phyloP scores from a whole-genome alignment of 768 basidiomycete species.

The Pholiota microspora region DNA sequence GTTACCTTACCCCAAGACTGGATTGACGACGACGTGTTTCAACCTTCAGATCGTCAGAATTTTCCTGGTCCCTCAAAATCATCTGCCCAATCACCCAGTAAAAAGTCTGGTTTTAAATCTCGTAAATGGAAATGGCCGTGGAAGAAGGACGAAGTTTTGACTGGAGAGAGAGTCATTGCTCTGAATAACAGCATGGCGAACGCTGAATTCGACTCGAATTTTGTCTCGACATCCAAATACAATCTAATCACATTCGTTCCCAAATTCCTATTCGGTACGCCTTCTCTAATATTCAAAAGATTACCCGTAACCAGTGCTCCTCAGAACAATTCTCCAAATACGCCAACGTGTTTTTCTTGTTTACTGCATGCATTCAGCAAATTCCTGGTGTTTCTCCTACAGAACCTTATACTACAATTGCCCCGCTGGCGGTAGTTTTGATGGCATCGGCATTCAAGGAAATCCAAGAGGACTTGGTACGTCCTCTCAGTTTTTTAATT shows the following conservation, averaged over 20 bases:
- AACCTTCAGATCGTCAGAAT: slow-evolving; percentile 30
- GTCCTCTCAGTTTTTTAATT: slow-evolving; percentile 28
- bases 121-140: slow-evolving; percentile 82
- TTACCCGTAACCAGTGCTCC: not conserved
- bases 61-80: slow-evolving; percentile 37
- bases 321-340: slow-evolving; percentile 98
- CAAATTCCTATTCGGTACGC: slow-evolving; percentile 88
- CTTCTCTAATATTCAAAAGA: not conserved
- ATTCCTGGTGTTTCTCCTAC: slow-evolving; percentile 98
- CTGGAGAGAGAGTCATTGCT: slow-evolving; percentile 76
- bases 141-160: slow-evolving; percentile 62
- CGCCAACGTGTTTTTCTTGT: slow-evolving; percentile 97
- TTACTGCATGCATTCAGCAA: slow-evolving; percentile 96
- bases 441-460: slow-evolving; percentile 96
- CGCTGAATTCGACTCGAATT: slow-evolving; percentile 72
- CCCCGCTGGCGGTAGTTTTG: slow-evolving; percentile 82
- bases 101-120: slow-evolving; percentile 24
- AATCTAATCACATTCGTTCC: slow-evolving; percentile 84
- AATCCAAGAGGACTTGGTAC: slow-evolving; percentile 87
- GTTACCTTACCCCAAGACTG: slow-evolving; percentile 62
- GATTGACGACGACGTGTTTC: slow-evolving; percentile 68
- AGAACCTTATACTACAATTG: slow-evolving; percentile 92
- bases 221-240: slow-evolving; percentile 94
- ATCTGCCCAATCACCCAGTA: slow-evolving; percentile 31
- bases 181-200: slow-evolving; percentile 76